Evolutionary conservation across 129 eudicot species (phyloP).

Genomic region (Solidago caesia): DNA sequence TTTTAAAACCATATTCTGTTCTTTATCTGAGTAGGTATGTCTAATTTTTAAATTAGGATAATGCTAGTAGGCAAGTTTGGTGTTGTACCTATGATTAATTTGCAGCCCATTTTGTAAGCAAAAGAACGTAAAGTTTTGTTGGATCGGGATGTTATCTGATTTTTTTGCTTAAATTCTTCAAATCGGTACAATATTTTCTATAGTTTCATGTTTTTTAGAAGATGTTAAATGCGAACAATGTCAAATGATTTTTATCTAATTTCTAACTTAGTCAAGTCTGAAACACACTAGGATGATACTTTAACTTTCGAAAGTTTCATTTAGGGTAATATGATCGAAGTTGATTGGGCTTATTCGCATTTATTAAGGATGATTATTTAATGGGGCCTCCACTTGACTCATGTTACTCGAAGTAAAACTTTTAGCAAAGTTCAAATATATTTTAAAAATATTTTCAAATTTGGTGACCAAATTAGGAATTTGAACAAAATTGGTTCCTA

Average conservation of each 20-base stretch:
- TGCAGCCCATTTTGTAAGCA: neutral
- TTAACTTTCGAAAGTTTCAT: neutral
- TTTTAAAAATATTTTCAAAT: too few relatives aligned
- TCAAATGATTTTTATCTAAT: neutral
- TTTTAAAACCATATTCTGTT: too few relatives aligned
- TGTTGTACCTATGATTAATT: neutral
- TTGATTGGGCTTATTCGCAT: neutral
- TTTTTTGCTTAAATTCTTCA: neutral
- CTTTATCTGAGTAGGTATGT: too few relatives aligned
- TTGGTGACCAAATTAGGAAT: too few relatives aligned
- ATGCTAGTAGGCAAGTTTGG: constrained; percentile 4
- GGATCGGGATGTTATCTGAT: neutral
- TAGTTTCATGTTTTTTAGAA: neutral
- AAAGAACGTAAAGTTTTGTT: neutral
- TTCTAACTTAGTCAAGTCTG: neutral
- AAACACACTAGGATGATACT: neutral
- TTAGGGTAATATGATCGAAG: neutral
- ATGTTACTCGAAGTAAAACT: too few relatives aligned
- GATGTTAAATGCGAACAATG: neutral
- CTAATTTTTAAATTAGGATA: neutral
- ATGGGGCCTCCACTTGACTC: too few relatives aligned
- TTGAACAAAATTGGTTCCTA: too few relatives aligned
- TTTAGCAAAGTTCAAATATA: too few relatives aligned
- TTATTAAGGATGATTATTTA: too few relatives aligned
- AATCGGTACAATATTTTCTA: neutral